Conservation (phyloP, 225 moss, liverwort and hornwort species). For the Sphagnum contortum region DNA sequence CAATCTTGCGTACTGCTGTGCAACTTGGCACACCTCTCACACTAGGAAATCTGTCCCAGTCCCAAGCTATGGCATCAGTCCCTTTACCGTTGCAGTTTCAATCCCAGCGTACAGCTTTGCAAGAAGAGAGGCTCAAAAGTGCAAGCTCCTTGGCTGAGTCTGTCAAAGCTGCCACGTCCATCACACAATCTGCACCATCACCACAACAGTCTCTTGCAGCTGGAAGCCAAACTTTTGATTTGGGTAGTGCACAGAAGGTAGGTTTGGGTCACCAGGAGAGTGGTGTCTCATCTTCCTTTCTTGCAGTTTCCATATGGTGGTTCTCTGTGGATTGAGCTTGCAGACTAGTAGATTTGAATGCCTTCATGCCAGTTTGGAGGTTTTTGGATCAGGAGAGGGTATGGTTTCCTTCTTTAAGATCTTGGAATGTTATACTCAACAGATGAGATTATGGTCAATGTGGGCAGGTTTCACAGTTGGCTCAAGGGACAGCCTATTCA, state of each 20-base stretch:
- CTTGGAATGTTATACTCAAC: too few species aligned
- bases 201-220: constrained; percentile 7
- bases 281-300: too few species aligned
- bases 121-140: constrained; percentile 25
- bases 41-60: constrained; percentile 2
- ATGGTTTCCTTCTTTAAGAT: too few species aligned
- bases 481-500: constrained; percentile 36
- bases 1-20: too few species aligned
- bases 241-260: constrained; percentile 11
- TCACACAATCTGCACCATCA: constrained; percentile 14
- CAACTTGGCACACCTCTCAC: too few species aligned
- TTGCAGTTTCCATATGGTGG: too few species aligned
- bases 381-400: too few species aligned
- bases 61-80: background rate
- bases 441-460: background rate
- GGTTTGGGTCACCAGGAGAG: background rate
- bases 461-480: constrained; percentile 38
- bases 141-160: constrained; percentile 21
- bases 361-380: too few species aligned
- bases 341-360: too few species aligned
- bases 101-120: too few species aligned
- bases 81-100: too few species aligned
- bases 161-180: constrained; percentile 12
- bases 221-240: constrained; percentile 5
- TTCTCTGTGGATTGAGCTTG: too few species aligned